phyloP scores from a whole-genome alignment of 352 stramenopile species.

The Peronospora destructor region DNA sequence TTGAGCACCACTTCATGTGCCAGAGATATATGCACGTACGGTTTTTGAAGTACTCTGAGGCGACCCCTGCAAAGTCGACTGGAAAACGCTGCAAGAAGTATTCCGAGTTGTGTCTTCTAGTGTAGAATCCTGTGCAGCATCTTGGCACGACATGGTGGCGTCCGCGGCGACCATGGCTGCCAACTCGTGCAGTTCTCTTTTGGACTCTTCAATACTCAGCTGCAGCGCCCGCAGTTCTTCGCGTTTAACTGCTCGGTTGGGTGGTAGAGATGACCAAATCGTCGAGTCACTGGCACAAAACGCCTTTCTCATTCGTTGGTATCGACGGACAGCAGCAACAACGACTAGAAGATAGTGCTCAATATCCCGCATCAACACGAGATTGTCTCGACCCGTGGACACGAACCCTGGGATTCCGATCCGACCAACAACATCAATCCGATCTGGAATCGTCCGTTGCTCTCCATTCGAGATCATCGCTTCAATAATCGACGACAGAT shows the following conservation, averaged over 20 bases:
- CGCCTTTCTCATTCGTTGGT: slow-evolving; percentile 17
- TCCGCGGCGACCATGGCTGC: slow-evolving; percentile 11
- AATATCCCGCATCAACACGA: slow-evolving; percentile 26
- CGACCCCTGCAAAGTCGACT: slow-evolving; percentile 1
- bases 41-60: slow-evolving; percentile 8
- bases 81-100: not conserved
- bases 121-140: not conserved
- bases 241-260: slow-evolving; percentile 7
- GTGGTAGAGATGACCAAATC: not conserved
- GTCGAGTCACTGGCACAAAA: slow-evolving; percentile 2
- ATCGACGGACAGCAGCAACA: slow-evolving; percentile 28
- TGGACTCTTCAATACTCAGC: slow-evolving; percentile 30
- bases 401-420: slow-evolving; percentile 29
- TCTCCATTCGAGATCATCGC: slow-evolving; percentile 21
- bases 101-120: not conserved
- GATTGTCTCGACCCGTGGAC: slow-evolving; percentile 14
- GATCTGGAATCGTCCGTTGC: slow-evolving; percentile 14
- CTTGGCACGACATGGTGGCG: slow-evolving; percentile 6
- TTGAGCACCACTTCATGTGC: slow-evolving; percentile 6
- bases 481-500: slow-evolving; percentile 27
- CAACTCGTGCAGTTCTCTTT: slow-evolving; percentile 25
- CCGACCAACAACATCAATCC: slow-evolving; percentile 16
- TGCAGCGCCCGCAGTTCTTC: slow-evolving; percentile 23
- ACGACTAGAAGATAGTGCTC: slow-evolving; percentile 26
- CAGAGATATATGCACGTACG: slow-evolving; percentile 19